Percentiles rank a stretch among this genome's conserved stretches.
Conservation (phyloP, 805 yeast species). For the Limtongozyma cylindracea region DNA sequence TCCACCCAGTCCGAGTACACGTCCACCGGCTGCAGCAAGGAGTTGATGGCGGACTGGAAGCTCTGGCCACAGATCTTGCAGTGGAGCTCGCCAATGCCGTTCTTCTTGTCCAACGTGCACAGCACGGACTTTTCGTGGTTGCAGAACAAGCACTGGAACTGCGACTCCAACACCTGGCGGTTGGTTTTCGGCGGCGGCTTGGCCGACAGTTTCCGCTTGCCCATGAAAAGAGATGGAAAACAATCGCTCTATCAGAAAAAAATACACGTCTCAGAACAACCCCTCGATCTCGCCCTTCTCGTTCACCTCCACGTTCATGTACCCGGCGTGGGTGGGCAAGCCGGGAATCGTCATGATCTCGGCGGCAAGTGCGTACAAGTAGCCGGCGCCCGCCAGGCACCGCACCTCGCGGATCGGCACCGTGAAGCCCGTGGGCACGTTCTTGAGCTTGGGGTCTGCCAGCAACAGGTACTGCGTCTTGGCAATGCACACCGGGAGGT, state of each 20-base stretch:
- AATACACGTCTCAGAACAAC: conserved; percentile 28
- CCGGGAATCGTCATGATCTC: conserved; percentile 78
- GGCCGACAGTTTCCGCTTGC: conserved; percentile 56
- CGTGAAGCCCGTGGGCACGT: conserved; percentile 59
- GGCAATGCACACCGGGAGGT: conserved; percentile 65
- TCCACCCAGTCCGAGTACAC: conserved; percentile 96
- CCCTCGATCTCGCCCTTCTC: conserved; percentile 70
- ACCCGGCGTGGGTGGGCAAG: conserved; percentile 64
- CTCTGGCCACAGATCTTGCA: conserved; percentile 91
- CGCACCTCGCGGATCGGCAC: conserved; percentile 67
- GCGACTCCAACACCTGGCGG: conserved; percentile 55
- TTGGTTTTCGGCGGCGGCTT: conserved; percentile 60
- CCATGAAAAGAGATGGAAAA: too few species aligned
- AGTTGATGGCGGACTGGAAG: conserved; percentile 72
- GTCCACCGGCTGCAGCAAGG: conserved; percentile 76
- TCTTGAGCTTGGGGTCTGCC: conserved; percentile 62
- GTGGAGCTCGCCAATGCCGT: conserved; percentile 56
- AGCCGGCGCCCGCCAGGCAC: conserved; percentile 65
- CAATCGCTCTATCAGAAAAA: too few species aligned
- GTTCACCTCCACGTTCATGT: conserved; percentile 66
- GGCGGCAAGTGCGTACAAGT: conserved; percentile 65
- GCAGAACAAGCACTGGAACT: conserved; percentile 82
- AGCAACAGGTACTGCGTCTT: conserved; percentile 71
- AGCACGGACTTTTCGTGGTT: conserved; percentile 85
- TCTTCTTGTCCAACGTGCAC: conserved; percentile 70